These are phyloP conservation scores for Epichloe aotearoae DNA, from an alignment of 2,329 filamentous ascomycete genomes.

Conservation along the genomic window DNA sequence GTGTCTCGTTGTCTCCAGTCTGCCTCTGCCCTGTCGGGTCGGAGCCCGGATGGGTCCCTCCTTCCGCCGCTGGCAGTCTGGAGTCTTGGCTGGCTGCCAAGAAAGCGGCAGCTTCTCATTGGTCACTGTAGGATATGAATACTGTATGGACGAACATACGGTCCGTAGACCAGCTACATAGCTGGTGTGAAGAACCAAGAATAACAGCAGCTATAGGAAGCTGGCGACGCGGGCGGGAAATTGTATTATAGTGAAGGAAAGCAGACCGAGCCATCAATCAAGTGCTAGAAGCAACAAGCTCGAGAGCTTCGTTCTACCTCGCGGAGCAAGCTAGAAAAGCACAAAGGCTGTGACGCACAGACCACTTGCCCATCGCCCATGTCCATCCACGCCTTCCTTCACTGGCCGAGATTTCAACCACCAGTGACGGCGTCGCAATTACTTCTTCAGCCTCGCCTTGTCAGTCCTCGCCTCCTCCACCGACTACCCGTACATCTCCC, in stretches of 20 bases:
- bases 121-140: background rate
- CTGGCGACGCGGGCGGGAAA: no score
- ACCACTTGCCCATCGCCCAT: conserved; percentile 3
- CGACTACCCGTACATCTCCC: conserved; percentile 5
- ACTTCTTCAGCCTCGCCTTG: conserved; percentile 4
- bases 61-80: background rate
- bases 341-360: conserved; percentile 7
- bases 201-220: no score
- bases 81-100: background rate
- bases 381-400: background rate
- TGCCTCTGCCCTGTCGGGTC: background rate
- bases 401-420: conserved; percentile 8
- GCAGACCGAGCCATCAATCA: no score
- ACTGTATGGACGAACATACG: no score
- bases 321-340: no score
- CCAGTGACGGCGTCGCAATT: conserved; percentile 1
- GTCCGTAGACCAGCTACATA: no score
- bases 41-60: background rate
- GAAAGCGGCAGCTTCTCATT: background rate
- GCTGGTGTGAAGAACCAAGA: no score
- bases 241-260: no score
- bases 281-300: no score
- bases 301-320: no score
- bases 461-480: conserved; percentile 1
- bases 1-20: background rate